These are phyloP conservation scores for Datura wrightii DNA, from an alignment of 257 asterid genomes.

Conservation along the genomic window DNA sequence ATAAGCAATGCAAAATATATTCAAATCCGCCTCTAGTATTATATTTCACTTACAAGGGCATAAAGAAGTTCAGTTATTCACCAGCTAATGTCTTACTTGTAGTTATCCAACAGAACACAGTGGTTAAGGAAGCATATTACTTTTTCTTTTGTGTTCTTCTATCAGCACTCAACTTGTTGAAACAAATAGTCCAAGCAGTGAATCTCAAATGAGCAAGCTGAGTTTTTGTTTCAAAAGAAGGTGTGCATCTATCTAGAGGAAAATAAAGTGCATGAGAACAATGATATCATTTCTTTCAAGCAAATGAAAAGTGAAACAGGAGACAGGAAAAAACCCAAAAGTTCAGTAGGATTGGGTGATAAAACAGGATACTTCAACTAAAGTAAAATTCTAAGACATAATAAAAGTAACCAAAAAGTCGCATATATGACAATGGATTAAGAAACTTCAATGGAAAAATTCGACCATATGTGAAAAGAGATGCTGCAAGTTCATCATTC, in stretches of 20 bases:
- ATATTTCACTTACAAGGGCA: not conserved
- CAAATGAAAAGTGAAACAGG: slow-evolving; percentile 4
- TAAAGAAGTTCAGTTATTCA: not conserved
- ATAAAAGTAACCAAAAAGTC: slow-evolving; percentile 30
- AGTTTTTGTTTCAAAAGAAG: not conserved
- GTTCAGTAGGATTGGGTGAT: slow-evolving; percentile 40
- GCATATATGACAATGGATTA: slow-evolving; percentile 30
- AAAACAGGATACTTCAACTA: slow-evolving; percentile 47
- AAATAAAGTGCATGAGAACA: slow-evolving; percentile 10
- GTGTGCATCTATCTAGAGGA: not conserved
- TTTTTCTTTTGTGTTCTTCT: slow-evolving; percentile 8
- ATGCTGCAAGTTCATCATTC: slow-evolving; percentile 49
- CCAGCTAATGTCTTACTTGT: not conserved
- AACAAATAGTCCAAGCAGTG: not conserved
- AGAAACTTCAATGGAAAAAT: slow-evolving; percentile 20
- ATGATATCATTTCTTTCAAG: slow-evolving; percentile 26
- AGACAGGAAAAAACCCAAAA: not conserved
- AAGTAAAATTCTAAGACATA: slow-evolving; percentile 39
- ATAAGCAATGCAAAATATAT: not conserved
- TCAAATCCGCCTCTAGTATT: not conserved
- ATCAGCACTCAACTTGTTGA: slow-evolving; percentile 3
- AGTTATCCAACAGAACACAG: not conserved
- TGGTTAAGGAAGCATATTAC: not conserved
- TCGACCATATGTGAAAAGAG: not conserved
- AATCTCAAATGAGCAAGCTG: not conserved